These are phyloP conservation scores for Baorangia bicolor DNA, from an alignment of 768 basidiomycete genomes.

Conservation along the genomic window DNA sequence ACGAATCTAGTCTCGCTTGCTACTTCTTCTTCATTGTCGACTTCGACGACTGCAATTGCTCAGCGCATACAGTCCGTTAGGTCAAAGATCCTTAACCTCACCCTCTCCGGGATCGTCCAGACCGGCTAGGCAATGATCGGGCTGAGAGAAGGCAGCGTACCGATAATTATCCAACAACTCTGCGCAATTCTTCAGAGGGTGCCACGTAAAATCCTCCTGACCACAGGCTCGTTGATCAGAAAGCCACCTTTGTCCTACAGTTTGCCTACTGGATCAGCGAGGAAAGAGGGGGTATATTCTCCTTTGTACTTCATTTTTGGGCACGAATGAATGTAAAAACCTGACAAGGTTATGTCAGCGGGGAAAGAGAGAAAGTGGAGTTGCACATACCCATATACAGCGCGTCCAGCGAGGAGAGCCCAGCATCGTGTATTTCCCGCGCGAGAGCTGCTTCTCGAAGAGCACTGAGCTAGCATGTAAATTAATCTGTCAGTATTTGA, in stretches of 20 bases:
- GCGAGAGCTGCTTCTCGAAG: constrained; percentile 77
- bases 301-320: constrained; percentile 97
- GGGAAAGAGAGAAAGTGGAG: not conserved
- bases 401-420: constrained; percentile 57
- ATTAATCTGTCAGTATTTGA: not conserved
- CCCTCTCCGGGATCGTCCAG: constrained; percentile 30
- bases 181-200: constrained; percentile 59
- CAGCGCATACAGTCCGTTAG: not conserved
- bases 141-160: constrained; percentile 69
- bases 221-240: constrained; percentile 3
- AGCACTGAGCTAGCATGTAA: constrained; percentile 67
- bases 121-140: constrained; percentile 49
- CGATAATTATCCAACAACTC: constrained; percentile 62
- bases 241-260: not conserved
- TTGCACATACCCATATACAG: constrained; percentile 80
- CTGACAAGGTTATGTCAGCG: constrained; percentile 38
- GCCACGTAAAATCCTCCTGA: constrained; percentile 80
- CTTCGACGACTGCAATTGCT: constrained; percentile 17
- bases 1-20: constrained; percentile 21
- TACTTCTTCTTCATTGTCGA: constrained; percentile 20
- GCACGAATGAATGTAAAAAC: constrained; percentile 91
- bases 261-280: constrained; percentile 74
- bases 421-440: constrained; percentile 71
- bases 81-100: constrained; percentile 22
- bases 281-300: constrained; percentile 85